These are phyloP conservation scores for Solanum neorickii DNA, from an alignment of 257 asterid species.

Conservation along the genomic window DNA sequence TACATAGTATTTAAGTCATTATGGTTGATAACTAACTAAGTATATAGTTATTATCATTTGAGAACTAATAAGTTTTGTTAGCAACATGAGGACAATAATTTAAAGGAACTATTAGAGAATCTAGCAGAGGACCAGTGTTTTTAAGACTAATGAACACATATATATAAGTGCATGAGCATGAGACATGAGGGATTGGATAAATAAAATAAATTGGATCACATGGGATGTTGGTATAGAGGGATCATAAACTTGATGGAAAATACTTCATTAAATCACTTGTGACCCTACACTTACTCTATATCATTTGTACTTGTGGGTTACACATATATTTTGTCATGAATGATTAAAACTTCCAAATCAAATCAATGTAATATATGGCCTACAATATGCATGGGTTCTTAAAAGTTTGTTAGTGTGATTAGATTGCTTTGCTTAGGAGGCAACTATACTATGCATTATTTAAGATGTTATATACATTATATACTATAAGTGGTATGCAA, in stretches of 20 bases:
- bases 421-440: constrained; percentile 3
- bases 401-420: neutral
- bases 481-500: neutral
- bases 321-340: constrained; percentile 5
- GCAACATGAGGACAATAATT: neutral
- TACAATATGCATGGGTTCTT: constrained; percentile 33
- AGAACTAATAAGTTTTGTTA: neutral
- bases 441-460: neutral
- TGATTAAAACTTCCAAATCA: neutral
- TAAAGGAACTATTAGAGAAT: neutral
- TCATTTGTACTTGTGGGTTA: constrained; percentile 1
- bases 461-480: neutral
- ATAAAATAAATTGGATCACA: constrained; percentile 6
- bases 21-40: neutral
- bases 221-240: constrained; percentile 31
- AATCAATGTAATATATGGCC: constrained; percentile 16
- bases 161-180: neutral
- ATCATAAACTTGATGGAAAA: constrained; percentile 10
- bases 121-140: neutral
- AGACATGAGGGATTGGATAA: neutral
- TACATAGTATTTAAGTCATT: neutral
- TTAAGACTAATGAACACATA: neutral
- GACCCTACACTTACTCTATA: constrained; percentile 8
- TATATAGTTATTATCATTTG: neutral
- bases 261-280: constrained; percentile 8